Evolutionary conservation across 1,139 yeast species (phyloP).

Genomic region (Hyphopichia pseudoburtonii): DNA sequence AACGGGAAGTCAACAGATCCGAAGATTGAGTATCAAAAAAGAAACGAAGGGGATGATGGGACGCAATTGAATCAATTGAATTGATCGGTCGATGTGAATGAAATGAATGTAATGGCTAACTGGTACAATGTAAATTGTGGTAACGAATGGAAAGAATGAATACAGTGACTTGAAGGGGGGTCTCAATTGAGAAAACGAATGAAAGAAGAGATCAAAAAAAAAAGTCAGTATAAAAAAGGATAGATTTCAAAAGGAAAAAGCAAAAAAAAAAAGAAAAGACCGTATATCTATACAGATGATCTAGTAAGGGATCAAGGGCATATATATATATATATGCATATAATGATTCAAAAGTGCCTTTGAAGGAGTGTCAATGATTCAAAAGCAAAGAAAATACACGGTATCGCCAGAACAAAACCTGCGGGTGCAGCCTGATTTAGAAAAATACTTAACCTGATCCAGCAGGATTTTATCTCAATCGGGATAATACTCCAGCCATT

Average conservation of each 20-base stretch:
- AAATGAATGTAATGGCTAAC: too few relatives aligned
- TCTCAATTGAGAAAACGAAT: too few relatives aligned
- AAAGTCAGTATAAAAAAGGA: background rate
- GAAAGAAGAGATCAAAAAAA: background rate
- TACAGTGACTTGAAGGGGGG: too few relatives aligned
- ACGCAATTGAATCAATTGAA: too few relatives aligned
- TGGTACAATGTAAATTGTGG: too few relatives aligned
- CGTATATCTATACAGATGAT: background rate
- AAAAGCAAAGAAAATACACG: background rate
- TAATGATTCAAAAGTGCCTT: too few relatives aligned
- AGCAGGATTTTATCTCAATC: conserved; percentile 9
- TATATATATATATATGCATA: conserved; percentile 4
- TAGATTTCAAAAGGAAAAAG: background rate
- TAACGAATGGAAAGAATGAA: too few relatives aligned
- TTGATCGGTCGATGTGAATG: too few relatives aligned
- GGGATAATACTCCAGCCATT: conserved; percentile 11
- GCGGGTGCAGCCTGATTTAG: conserved; percentile 1
- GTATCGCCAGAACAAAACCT: background rate
- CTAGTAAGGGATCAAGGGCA: conserved; percentile 5
- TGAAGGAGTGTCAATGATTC: background rate
- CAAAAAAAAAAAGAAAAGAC: background rate
- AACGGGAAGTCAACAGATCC: too few relatives aligned
- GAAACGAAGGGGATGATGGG: too few relatives aligned
- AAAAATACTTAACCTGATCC: conserved; percentile 8
- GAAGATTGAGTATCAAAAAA: too few relatives aligned